phyloP scores from a whole-genome alignment of 2,329 filamentous ascomycete genomes.

The Colletotrichum sp. region DNA sequence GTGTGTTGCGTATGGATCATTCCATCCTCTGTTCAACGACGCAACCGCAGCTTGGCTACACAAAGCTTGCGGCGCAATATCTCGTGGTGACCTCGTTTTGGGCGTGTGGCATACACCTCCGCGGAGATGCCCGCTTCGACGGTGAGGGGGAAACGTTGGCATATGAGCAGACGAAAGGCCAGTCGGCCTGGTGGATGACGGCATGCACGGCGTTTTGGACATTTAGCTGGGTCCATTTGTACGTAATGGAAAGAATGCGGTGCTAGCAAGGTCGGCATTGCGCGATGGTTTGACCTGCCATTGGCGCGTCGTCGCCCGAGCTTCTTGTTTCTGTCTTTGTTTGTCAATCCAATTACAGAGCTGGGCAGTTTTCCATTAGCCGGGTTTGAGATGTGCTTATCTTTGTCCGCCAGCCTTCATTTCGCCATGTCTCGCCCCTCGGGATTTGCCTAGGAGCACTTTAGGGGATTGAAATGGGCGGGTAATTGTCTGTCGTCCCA shows the following conservation, averaged over 20 bases:
- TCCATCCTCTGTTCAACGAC: neutral
- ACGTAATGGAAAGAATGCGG: slow-evolving; percentile 23
- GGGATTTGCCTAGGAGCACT: neutral
- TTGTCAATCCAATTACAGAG: slow-evolving; percentile 7
- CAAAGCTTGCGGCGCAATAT: neutral
- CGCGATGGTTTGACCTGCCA: neutral
- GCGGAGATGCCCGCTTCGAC: slow-evolving; percentile 5
- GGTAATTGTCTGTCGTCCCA: neutral
- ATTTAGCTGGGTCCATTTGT: slow-evolving; percentile 15
- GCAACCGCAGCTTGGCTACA: neutral
- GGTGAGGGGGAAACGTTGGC: slow-evolving; percentile 2
- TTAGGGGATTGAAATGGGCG: neutral
- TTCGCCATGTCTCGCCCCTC: neutral
- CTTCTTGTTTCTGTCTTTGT: slow-evolving; percentile 5
- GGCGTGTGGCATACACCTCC: neutral
- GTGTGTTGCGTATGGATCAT: neutral
- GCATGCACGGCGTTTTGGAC: slow-evolving; percentile 7
- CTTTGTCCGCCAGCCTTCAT: neutral
- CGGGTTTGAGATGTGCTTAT: neutral
- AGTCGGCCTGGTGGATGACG: slow-evolving; percentile 13
- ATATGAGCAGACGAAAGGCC: slow-evolving; percentile 10
- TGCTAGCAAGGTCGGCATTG: slow-evolving; percentile 12
- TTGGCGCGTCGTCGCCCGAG: slow-evolving; percentile 2
- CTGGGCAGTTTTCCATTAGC: neutral
- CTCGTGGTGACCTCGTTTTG: neutral